Evolutionary conservation across 352 stramenopile genomes (phyloP), one percentile per base, ranked within the genome.

Genomic region (Lagenidium sp.): DNA sequence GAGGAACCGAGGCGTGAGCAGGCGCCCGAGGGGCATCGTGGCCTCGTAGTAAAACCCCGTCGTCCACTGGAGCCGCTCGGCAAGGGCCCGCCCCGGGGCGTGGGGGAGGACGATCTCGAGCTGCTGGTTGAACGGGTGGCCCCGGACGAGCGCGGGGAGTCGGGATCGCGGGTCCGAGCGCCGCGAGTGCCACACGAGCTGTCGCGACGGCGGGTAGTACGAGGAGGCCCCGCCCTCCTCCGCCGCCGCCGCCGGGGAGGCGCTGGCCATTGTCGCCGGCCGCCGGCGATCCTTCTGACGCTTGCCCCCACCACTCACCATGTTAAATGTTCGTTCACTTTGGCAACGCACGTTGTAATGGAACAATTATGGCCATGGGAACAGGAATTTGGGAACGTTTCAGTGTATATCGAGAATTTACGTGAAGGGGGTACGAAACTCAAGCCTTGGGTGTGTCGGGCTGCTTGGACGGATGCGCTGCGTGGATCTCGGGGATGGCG

Each of bases 401-500:
- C 8, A 32, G 28, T 32, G 8, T 15, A 15, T 15, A 32, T 32
- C 12, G 6, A 39, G n/a, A 18, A 39, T 12, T n/a, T n/a, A 8
- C 16, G 34, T 16, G 11, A 39, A 7, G 11, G 11, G 20, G 6
- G 6, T 39, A 20, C 6, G 20, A 39, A 39, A 39, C n/a, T 21
- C 12, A 19, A 39, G n/a, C 11, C 11, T 39, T 16, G 6, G 6
- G n/a, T 16, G 34, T 39, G 34, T 12, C n/a, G 16, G 11, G 26
- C 89, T 77, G 32, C 70, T 92, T 3, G 80, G 80, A 1, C 80
- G 89, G 54, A 92, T 89, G 58, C 80, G 80, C n/a, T 74, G 89
- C 28, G 69, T 92, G 39, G 80, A 92, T 52, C 47, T 92, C 16
- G 80, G 74, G 4, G 72, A 74, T 6, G 89, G 80, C 52, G 86